Conservation (phyloP, 169 alveolate species). For the Babesia bovis region DNA sequence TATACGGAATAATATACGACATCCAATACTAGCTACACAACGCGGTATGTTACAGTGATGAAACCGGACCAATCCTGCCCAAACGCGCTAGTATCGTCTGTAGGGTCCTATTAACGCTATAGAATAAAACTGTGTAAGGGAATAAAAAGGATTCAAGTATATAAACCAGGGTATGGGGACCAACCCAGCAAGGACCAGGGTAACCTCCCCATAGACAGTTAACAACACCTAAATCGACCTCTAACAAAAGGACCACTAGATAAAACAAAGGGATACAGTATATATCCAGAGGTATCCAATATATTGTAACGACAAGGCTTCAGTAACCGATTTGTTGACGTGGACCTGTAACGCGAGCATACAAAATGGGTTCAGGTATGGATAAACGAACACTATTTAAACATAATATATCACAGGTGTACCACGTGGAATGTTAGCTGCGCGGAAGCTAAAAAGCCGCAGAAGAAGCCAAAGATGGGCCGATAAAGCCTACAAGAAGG, state of each 20-base stretch:
- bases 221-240: no score
- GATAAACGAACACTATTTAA: background rate
- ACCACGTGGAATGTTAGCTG: conserved; percentile 98
- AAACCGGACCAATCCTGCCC: no score
- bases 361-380: conserved; percentile 54
- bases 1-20: no score
- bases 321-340: no score
- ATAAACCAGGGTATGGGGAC: background rate
- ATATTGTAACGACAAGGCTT: no score
- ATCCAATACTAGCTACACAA: no score
- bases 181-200: background rate
- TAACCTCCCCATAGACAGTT: conserved; percentile 10
- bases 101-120: no score
- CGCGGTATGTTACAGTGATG: no score
- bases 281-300: no score
- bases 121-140: background rate
- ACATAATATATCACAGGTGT: conserved; percentile 78
- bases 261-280: no score
- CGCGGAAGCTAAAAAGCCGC: conserved; percentile 95
- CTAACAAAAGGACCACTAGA: no score
- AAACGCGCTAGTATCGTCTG: no score
- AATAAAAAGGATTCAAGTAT: background rate
- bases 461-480: conserved; percentile 98
- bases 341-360: background rate
- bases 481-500: conserved; percentile 96